A percentile compares a stretch with the other conserved stretches of the same genome.
phyloP scores from a whole-genome alignment of 768 basidiomycete species.

The Kwoniella pini region DNA sequence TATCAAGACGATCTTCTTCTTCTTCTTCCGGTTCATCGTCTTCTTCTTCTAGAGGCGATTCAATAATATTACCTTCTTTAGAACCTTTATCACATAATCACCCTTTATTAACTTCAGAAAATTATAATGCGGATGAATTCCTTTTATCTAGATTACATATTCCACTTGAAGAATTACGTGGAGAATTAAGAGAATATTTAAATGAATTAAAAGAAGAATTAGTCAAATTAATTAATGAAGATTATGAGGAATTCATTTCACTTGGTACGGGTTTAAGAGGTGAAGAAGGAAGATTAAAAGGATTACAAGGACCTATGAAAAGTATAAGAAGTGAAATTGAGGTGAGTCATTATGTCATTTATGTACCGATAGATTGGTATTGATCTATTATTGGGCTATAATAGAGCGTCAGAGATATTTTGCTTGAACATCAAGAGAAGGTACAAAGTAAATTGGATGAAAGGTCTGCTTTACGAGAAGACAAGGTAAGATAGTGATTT shows the following conservation, averaged over 20 bases:
- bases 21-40: neutral
- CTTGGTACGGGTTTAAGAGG: conserved; percentile 88
- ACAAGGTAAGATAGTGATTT: conserved; percentile 64
- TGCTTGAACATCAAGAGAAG: conserved; percentile 58
- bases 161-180: conserved; percentile 80
- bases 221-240: conserved; percentile 92
- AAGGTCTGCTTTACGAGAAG: conserved; percentile 74
- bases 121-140: conserved; percentile 82
- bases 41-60: conserved; percentile 3
- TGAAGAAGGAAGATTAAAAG: conserved; percentile 71
- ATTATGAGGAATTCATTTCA: conserved; percentile 97
- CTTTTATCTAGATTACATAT: conserved; percentile 81
- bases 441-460: conserved; percentile 77
- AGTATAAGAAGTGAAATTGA: conserved; percentile 67
- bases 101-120: conserved; percentile 67
- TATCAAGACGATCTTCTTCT: neutral
- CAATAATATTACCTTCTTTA: conserved; percentile 54
- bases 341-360: no score
- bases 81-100: conserved; percentile 78
- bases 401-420: conserved; percentile 26
- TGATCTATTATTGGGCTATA: conserved; percentile 13
- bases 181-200: conserved; percentile 83
- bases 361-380: no score
- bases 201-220: conserved; percentile 84
- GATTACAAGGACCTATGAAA: conserved; percentile 68